phyloP scores from a whole-genome alignment of 2,329 filamentous ascomycete genomes.

The Elsinoe batatas region DNA sequence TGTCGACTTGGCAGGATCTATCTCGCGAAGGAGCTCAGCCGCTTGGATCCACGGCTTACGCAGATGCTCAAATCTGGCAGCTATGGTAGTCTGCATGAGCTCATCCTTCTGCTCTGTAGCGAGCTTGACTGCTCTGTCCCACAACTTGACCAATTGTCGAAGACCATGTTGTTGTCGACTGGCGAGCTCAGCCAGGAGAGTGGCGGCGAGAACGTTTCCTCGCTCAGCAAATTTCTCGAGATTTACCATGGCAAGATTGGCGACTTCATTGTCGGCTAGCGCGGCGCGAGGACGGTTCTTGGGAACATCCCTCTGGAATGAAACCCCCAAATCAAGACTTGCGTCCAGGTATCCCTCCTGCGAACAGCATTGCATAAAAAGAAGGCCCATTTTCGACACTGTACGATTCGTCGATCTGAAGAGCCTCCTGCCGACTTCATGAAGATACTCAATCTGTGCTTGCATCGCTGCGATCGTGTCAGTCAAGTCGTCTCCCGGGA shows the following conservation, averaged over 20 bases:
- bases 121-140: slow-evolving; percentile 12
- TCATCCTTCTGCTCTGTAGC: background rate
- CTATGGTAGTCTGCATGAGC: background rate
- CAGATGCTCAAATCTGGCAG: slow-evolving; percentile 18
- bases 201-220: slow-evolving; percentile 14
- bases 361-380: slow-evolving; percentile 8
- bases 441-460: background rate
- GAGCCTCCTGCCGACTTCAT: background rate
- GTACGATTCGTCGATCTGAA: background rate
- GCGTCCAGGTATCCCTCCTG: slow-evolving; percentile 3
- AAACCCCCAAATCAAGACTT: slow-evolving; percentile 6
- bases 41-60: slow-evolving; percentile 22
- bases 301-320: background rate
- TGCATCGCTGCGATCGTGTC: background rate
- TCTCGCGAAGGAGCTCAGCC: background rate
- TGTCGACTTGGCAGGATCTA: background rate
- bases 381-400: background rate
- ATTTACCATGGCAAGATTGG: background rate
- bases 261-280: background rate
- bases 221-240: background rate
- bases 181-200: slow-evolving; percentile 14
- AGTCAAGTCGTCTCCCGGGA: too few relatives aligned
- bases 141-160: background rate
- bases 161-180: background rate
- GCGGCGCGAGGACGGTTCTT: background rate